These are phyloP conservation scores for Penicillium parvum DNA, from an alignment of 495 filamentous ascomycete genomes.

Conservation along the genomic window DNA sequence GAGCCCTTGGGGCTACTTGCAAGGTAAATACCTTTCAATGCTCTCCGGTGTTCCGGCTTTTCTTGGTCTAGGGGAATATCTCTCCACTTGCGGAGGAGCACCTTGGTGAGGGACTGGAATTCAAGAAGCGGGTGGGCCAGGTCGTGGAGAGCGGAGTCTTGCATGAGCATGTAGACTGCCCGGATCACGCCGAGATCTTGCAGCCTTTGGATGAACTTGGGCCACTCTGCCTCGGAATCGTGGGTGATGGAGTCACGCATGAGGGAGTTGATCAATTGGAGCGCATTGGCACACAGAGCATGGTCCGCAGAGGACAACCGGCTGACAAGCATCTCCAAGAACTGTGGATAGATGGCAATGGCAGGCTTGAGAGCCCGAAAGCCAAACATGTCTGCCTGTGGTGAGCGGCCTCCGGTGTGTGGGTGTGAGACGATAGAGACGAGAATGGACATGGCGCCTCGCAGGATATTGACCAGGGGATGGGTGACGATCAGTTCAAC, in stretches of 20 bases:
- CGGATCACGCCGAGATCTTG: constrained; percentile 94
- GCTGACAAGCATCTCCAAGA: constrained; percentile 88
- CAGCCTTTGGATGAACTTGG: constrained; percentile 85
- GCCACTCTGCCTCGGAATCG: constrained; percentile 78
- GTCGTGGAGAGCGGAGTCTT: constrained; percentile 89
- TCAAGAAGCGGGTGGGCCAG: constrained; percentile 87
- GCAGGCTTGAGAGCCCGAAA: constrained; percentile 91
- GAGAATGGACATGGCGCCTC: constrained; percentile 93
- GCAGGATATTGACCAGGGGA: constrained; percentile 93
- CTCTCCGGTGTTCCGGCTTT: constrained; percentile 80
- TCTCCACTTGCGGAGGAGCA: constrained; percentile 85
- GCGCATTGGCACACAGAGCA: constrained; percentile 89
- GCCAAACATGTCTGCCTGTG: constrained; percentile 60
- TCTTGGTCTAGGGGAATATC: constrained; percentile 81
- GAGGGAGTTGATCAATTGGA: constrained; percentile 91
- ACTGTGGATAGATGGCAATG: constrained; percentile 83
- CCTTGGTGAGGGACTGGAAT: constrained; percentile 89
- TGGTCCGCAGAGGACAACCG: constrained; percentile 91
- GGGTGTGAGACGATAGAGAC: constrained; percentile 89
- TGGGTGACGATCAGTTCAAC: constrained; percentile 94
- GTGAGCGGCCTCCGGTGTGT: constrained; percentile 39
- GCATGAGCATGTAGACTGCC: constrained; percentile 87
- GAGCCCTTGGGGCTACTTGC: constrained; percentile 64
- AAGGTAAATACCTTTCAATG: constrained; percentile 76
- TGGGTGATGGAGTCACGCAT: constrained; percentile 90